Base-by-base conservation (phyloP, 441 rosid species). In the Pelargonium fulgidum region DNA sequence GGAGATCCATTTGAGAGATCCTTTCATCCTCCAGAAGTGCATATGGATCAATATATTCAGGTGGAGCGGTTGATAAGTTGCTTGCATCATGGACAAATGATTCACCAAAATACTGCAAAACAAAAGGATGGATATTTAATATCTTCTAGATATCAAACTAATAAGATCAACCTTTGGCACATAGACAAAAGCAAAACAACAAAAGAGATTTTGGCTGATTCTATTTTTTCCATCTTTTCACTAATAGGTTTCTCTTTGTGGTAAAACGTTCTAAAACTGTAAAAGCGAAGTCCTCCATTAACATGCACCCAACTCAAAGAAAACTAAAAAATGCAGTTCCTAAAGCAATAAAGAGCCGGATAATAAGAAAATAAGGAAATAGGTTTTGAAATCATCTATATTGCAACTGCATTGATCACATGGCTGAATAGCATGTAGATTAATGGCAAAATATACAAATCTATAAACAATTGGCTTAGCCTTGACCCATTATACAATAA, bases 11-110 rank as follows among this genome's bases (percentile, higher is more conserved):
- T 70, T 82, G 84, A 66, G 98, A 87, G 36, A 91, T 88, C 76
- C 95, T 85, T 82, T 93, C 89, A 61, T 93, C 99, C 76, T 91
- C 93, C 78, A 93, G 78, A 8, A 93, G 89, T 12, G 83, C 70
- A 68, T 87, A 91, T 4, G 97, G 99, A 80, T 91, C 93, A 1
- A 84, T 67, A 62, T 89, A 88, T 26, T 72, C 91, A 29, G 92
- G 93, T 1, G 86, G 82, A 6, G 90, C 77, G 26, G 69, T 10
- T 0, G 80, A 71, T 9, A 67, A 67, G 5, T 76, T n/a, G 77
- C 79, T 85, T 48, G 73, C 96, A 1, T 86, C 92, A 12, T 90
- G 99, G 54, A 94, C 71, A 52, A 94, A 94, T 64, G 80, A 72
- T 14, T 89, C 65, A 70, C 99, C 97, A 44, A 88, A 90, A 76